These are phyloP conservation scores for Secale cereale DNA, from an alignment of 176 grass and related monocot species.

Conservation along the genomic window DNA sequence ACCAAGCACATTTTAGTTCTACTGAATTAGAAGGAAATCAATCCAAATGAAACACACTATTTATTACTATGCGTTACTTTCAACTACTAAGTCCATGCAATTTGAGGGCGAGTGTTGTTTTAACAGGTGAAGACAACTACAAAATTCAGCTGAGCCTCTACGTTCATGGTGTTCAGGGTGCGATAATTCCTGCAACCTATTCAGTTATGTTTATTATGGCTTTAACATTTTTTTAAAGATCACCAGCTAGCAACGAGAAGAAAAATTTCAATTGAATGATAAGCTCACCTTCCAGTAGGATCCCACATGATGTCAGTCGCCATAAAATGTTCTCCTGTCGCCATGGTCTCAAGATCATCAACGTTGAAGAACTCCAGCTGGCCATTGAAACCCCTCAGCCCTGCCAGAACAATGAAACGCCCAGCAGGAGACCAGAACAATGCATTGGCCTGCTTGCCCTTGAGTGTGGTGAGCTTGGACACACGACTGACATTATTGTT, in stretches of 20 bases:
- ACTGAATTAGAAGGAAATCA: background rate
- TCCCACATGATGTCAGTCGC: slow-evolving; percentile 85
- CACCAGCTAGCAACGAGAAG: no score
- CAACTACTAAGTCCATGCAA: background rate
- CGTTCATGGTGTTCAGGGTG: background rate
- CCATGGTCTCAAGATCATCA: slow-evolving; percentile 88
- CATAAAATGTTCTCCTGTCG: slow-evolving; percentile 67
- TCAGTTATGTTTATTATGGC: background rate
- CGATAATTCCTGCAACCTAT: background rate
- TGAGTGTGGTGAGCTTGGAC: slow-evolving; percentile 80
- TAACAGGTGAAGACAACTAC: no score
- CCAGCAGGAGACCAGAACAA: slow-evolving; percentile 89
- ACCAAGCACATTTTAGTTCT: no score
- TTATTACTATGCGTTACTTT: no score
- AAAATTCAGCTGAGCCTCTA: background rate
- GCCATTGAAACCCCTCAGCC: slow-evolving; percentile 84
- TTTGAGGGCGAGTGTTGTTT: background rate
- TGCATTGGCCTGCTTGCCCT: slow-evolving; percentile 78
- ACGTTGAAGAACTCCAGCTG: slow-evolving; percentile 92
- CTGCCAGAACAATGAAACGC: slow-evolving; percentile 71
- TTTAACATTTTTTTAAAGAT: no score
- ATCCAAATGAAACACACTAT: background rate
- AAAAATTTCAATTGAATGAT: no score
- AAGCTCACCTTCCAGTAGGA: slow-evolving; percentile 75
- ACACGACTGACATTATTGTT: slow-evolving; percentile 50